Evolutionary conservation across 306 rosid species (phyloP).

Genomic region (Medicago arabica): DNA sequence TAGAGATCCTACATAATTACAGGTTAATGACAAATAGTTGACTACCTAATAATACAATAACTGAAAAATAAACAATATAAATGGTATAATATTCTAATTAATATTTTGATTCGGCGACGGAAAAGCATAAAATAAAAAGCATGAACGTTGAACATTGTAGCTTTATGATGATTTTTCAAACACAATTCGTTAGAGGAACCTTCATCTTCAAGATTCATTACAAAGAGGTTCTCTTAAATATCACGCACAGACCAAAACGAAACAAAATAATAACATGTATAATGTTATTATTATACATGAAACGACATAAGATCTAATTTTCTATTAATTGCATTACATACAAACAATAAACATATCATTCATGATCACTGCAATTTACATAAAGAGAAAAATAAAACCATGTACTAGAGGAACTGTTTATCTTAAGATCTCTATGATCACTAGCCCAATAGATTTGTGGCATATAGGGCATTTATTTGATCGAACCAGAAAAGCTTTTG

Average conservation of each 20-base stretch:
- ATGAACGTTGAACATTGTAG: conserved; percentile 29
- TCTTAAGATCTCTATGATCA: too few relatives aligned
- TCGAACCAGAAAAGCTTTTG: conserved; percentile 72
- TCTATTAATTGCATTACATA: background rate
- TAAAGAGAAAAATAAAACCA: conserved; percentile 19
- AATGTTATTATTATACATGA: conserved; percentile 5
- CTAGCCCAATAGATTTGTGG: conserved; percentile 85
- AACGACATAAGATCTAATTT: conserved; percentile 2
- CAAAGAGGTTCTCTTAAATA: conserved; percentile 34
- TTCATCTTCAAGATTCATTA: conserved; percentile 34
- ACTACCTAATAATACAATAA: too few relatives aligned
- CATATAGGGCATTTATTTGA: conserved; percentile 93
- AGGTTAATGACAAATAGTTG: too few relatives aligned
- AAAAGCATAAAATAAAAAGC: conserved; percentile 26
- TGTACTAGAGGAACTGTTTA: conserved; percentile 42
- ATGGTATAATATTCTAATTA: too few relatives aligned
- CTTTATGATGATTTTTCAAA: conserved; percentile 40
- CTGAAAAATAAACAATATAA: too few relatives aligned
- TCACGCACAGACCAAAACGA: conserved; percentile 30
- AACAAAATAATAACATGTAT: conserved; percentile 29
- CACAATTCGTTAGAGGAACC: conserved; percentile 25
- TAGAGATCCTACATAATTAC: too few relatives aligned
- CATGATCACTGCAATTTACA: conserved; percentile 47
- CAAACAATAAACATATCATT: conserved; percentile 40
- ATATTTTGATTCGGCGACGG: too few relatives aligned